A percentile compares a stretch with the other conserved stretches of the same genome.
Conservation (phyloP, 306 rosid species). For the Sicyos baderoa region DNA sequence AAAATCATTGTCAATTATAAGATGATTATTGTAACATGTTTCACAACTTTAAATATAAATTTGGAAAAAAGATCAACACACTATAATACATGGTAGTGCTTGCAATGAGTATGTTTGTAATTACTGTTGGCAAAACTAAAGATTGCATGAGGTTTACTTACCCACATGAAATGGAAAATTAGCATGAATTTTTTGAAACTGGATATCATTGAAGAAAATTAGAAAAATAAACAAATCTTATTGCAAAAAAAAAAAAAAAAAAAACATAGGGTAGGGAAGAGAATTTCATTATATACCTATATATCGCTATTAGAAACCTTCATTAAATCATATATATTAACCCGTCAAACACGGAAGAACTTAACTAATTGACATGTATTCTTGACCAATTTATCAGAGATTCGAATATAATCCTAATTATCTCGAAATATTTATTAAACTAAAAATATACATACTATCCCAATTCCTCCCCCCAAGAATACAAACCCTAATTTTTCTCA, state of each 20-base stretch:
- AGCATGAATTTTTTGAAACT: not conserved
- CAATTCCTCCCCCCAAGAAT: not conserved
- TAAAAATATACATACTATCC: no score
- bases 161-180: not conserved
- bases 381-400: no score
- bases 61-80: not conserved
- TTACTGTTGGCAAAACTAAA: not conserved
- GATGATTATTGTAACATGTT: constrained; percentile 19
- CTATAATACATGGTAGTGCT: not conserved
- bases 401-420: no score
- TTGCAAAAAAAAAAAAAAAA: no score
- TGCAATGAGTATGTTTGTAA: constrained; percentile 1
- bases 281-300: not conserved
- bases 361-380: no score
- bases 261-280: not conserved
- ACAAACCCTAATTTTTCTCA: not conserved
- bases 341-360: no score
- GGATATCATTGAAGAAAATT: not conserved
- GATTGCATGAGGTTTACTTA: not conserved
- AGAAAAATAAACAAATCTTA: not conserved
- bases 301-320: not conserved
- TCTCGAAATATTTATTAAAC: no score
- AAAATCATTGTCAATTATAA: constrained; percentile 14
- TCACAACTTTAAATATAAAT: constrained; percentile 1
- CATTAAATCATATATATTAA: not conserved